Base-by-base conservation (phyloP, 2,329 filamentous ascomycete species). In the Calonectria pauciramosa region DNA sequence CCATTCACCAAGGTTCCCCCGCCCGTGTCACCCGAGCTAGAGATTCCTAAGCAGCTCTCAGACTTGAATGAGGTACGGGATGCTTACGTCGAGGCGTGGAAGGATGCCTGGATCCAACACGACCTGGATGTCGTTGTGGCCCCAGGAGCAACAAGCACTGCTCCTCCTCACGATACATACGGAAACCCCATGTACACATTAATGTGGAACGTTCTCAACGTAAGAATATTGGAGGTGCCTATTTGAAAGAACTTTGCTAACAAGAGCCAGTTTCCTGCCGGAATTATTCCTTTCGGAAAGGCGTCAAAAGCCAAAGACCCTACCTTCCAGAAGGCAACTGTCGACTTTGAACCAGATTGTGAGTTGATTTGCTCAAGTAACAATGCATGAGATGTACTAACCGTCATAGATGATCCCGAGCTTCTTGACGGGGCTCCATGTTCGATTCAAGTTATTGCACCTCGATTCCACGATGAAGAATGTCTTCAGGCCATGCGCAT, bases 121-220 rank as follows among this genome's bases (percentile, higher is more conserved):
- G 41, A 72, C 0, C 26, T 80, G 3, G 79, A 80, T n/a, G 65
- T 80, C 3, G 63, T 80, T 1, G 44, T 80, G 11, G 69, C 75
- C 3, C 78, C 79, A 0, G 78, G 78, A 9, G 77, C 78, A 1
- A 34, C 60, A 0, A 68, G 68, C 0, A 80, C 79, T 2, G 54
- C 79, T 11, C 70, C 77, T 18, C 78, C 79, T 0, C 79, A 80
- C 4, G 78, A 80, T 26, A 77, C 79, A 0, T 80, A 79, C 13
- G 79, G 79, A 2, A 73, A 71, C 30, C 78, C 79, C 0, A 41
- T 77, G 0, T 80, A 80, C 5, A 80, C 79, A 0, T n/a, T 80
- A 4, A 80, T 80, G 76, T 80, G 79, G 79, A 80, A 80, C 4
- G 77, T 79, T 1, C 28, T 80, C 1, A 75, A 80, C 32, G 79